Conservation (phyloP, 176 grass and related monocot species). For the Bonia amplexicaulis region DNA sequence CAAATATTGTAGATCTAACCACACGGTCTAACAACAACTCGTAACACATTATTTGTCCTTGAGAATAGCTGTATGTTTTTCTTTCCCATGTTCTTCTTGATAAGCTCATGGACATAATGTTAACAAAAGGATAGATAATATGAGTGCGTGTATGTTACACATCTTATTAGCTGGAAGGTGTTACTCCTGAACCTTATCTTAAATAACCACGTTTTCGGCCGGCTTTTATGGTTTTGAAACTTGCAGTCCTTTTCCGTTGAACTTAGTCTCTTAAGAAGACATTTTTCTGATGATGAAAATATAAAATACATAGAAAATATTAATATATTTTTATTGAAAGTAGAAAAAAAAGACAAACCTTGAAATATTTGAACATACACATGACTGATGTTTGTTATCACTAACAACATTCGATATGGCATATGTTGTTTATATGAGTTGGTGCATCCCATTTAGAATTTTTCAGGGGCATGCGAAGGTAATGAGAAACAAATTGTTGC, state of each 20-base stretch:
- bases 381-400: neutral
- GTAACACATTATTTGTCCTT: neutral
- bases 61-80: neutral
- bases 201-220: conserved; percentile 13
- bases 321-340: neutral
- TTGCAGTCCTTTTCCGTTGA: neutral
- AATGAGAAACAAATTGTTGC: neutral
- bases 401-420: too few species aligned
- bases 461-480: neutral
- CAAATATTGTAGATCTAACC: too few species aligned
- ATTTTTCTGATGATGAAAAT: neutral
- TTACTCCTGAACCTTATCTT: neutral
- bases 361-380: neutral
- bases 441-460: neutral
- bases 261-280: neutral
- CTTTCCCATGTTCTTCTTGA: conserved; percentile 5
- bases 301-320: neutral
- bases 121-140: conserved; percentile 3
- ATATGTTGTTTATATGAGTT: neutral
- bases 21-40: neutral
- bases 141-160: neutral
- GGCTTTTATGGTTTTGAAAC: neutral
- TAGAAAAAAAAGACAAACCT: neutral
- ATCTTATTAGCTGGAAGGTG: neutral
- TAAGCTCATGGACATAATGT: neutral